Conservation (phyloP, 2,329 filamentous ascomycete species). For the Calonectria hongkongensis region DNA sequence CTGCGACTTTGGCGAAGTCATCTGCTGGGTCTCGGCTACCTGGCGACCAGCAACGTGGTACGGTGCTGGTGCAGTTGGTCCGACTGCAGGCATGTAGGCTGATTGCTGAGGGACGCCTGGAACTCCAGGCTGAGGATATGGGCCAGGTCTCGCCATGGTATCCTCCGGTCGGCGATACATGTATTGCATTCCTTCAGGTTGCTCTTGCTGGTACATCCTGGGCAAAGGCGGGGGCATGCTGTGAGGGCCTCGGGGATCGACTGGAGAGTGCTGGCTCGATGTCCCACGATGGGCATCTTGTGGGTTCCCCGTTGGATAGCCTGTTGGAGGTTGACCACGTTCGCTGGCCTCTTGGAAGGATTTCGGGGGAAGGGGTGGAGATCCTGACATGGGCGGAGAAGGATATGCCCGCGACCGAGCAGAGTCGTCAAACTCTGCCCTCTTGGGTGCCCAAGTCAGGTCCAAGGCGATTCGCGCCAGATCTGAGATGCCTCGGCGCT, state of each 20-base stretch:
- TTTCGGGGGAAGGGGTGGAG: constrained; percentile 77
- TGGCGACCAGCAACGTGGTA: constrained; percentile 57
- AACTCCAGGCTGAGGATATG: constrained; percentile 51
- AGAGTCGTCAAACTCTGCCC: constrained; percentile 70
- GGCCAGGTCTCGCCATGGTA: constrained; percentile 48
- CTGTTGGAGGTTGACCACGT: constrained; percentile 67
- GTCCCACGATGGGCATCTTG: constrained; percentile 72
- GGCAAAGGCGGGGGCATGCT: constrained; percentile 53
- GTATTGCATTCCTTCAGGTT: constrained; percentile 49
- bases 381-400: constrained; percentile 85
- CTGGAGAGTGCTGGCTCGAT: constrained; percentile 53
- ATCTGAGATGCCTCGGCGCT: constrained; percentile 74
- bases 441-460: constrained; percentile 67
- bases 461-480: constrained; percentile 73
- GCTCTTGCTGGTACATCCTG: constrained; percentile 55
- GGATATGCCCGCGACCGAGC: constrained; percentile 78
- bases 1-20: constrained; percentile 76
- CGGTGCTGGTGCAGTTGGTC: constrained; percentile 43
- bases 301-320: constrained; percentile 64
- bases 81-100: constrained; percentile 49
- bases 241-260: constrained; percentile 50
- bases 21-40: constrained; percentile 67
- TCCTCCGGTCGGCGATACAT: constrained; percentile 54
- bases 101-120: constrained; percentile 46
- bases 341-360: constrained; percentile 74